phyloP scores from a whole-genome alignment of 2,329 filamentous ascomycete species.

The Calonectria henricotiae region DNA sequence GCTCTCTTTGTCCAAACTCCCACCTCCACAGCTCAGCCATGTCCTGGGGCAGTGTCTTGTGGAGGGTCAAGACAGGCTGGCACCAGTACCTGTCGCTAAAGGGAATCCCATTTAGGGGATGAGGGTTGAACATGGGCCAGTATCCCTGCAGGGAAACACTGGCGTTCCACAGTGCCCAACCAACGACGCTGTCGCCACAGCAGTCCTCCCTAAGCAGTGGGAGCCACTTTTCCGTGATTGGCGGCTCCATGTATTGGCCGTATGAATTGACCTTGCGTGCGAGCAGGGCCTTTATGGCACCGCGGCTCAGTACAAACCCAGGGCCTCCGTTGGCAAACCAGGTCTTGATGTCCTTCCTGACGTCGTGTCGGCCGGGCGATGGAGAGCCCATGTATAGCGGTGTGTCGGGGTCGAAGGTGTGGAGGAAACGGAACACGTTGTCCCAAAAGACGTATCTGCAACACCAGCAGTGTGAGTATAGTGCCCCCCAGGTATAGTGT shows the following conservation, averaged over 20 bases:
- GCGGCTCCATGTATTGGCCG: conserved; percentile 60
- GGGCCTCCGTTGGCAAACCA: conserved; percentile 69
- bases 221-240: conserved; percentile 61
- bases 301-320: conserved; percentile 65
- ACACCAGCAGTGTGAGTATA: conserved; percentile 27
- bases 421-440: conserved; percentile 67
- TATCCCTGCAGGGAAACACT: conserved; percentile 65
- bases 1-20: conserved; percentile 56
- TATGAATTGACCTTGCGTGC: conserved; percentile 52
- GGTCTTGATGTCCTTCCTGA: conserved; percentile 54
- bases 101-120: conserved; percentile 67
- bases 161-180: conserved; percentile 64
- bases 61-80: conserved; percentile 66
- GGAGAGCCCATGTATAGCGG: conserved; percentile 68
- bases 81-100: conserved; percentile 67
- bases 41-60: conserved; percentile 65
- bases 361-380: conserved; percentile 58
- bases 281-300: conserved; percentile 62
- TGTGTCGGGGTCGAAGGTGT: conserved; percentile 63
- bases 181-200: conserved; percentile 69
- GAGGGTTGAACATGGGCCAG: conserved; percentile 68
- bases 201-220: conserved; percentile 64
- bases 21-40: conserved; percentile 68
- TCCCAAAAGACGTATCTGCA: conserved; percentile 56
- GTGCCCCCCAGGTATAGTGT: background rate